Percentiles rank a stretch among this genome's conserved stretches.
Conservation (phyloP, 805 yeast genomes). For the Lipomyces chichibuensis region DNA sequence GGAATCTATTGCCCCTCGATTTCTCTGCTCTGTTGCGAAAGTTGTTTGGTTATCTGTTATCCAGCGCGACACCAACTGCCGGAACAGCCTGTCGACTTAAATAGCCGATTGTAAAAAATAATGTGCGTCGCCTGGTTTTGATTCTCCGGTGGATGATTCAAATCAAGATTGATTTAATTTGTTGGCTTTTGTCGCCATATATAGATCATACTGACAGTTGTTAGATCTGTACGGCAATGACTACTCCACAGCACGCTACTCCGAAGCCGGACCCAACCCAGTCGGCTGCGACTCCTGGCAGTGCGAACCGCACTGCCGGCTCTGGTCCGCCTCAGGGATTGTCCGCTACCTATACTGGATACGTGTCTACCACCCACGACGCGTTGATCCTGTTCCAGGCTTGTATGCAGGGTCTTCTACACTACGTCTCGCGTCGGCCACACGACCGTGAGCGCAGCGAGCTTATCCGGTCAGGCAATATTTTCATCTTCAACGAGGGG, state of each 20-base stretch:
- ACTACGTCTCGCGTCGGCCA: slow-evolving; percentile 74
- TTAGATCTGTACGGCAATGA: neutral
- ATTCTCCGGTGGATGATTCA: neutral
- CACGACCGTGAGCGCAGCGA: slow-evolving; percentile 71
- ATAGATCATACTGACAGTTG: neutral
- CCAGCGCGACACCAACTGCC: neutral
- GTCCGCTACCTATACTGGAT: slow-evolving; percentile 66
- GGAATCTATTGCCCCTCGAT: neutral
- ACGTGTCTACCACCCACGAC: slow-evolving; percentile 78
- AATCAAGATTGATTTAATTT: neutral
- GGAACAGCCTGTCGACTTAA: neutral
- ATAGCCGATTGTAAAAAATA: neutral
- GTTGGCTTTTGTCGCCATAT: neutral
- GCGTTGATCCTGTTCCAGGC: slow-evolving; percentile 82
- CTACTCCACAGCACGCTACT: slow-evolving; percentile 22
- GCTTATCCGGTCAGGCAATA: slow-evolving; percentile 73
- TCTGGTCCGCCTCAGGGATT: slow-evolving; percentile 31
- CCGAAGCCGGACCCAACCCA: slow-evolving; percentile 19
- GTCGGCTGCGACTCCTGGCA: neutral
- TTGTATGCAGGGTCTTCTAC: slow-evolving; percentile 62
- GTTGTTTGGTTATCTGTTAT: neutral
- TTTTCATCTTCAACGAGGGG: slow-evolving; percentile 84
- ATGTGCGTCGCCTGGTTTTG: neutral
- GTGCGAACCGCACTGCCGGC: slow-evolving; percentile 4
- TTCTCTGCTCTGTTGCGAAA: neutral